A percentile compares a stretch with the other conserved stretches of the same genome.
phyloP scores from a whole-genome alignment of 1,284 basidiomycete species.

The Fistulinella cinereoalba region DNA sequence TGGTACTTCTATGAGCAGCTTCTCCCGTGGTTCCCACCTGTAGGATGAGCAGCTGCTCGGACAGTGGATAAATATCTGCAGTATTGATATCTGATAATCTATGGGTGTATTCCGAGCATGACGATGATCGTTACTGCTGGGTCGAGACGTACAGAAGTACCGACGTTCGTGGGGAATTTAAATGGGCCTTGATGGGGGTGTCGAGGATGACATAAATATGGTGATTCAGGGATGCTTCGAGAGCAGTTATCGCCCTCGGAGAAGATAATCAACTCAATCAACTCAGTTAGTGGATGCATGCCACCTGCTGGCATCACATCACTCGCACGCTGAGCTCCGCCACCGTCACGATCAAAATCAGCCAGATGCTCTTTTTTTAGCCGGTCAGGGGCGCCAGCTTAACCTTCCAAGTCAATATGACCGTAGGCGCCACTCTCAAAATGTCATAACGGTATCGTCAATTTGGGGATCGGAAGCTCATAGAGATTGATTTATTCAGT shows the following conservation, averaged over 20 bases:
- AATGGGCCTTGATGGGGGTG: background rate
- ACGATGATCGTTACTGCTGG: no score
- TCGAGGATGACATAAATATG: constrained; percentile 4
- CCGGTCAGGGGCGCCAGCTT: constrained; percentile 2
- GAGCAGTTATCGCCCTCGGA: no score
- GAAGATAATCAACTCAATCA: no score
- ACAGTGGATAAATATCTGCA: background rate
- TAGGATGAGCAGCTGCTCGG: background rate
- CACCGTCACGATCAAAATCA: no score
- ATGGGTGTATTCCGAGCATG: background rate
- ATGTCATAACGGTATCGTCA: constrained; percentile 18
- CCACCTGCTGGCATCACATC: no score
- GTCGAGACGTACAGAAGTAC: background rate
- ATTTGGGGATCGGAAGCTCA: constrained; percentile 12
- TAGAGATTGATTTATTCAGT: constrained; percentile 19
- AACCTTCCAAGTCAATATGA: constrained; percentile 1
- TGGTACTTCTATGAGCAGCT: constrained; percentile 11
- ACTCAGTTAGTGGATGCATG: no score
- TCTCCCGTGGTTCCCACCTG: background rate
- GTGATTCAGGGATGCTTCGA: background rate
- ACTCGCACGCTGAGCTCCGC: no score
- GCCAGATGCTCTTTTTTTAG: constrained; percentile 6
- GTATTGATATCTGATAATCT: background rate
- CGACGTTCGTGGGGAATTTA: background rate
- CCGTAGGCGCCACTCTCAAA: background rate